Conservation (phyloP, 2,329 filamentous ascomycete species). For the Myriosclerotinia curreyana region DNA sequence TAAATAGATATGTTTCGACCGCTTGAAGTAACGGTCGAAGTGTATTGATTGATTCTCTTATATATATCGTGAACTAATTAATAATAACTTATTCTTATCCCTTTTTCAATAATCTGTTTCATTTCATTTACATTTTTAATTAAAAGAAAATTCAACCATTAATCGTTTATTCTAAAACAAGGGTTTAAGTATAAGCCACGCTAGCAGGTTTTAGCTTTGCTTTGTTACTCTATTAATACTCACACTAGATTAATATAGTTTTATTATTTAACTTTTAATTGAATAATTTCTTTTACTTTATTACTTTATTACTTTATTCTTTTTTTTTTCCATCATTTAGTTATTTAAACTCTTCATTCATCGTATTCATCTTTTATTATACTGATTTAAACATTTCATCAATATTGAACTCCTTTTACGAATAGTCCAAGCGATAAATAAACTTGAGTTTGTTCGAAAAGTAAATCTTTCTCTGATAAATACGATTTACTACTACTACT, state of each 20-base stretch:
- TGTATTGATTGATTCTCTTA: too few relatives aligned
- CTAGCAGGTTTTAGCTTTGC: conserved; percentile 16
- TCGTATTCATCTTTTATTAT: background rate
- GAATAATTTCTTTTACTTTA: background rate
- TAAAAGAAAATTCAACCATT: background rate
- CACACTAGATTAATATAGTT: background rate
- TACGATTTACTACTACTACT: background rate
- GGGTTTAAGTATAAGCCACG: background rate
- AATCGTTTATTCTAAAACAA: background rate
- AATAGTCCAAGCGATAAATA: too few relatives aligned
- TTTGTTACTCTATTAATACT: conserved; percentile 10
- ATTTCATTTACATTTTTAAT: background rate
- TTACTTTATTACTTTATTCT: background rate
- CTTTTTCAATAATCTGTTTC: background rate
- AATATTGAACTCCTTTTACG: too few relatives aligned
- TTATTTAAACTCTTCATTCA: background rate
- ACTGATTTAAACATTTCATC: too few relatives aligned
- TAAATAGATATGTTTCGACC: too few relatives aligned
- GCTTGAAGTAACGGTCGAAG: too few relatives aligned
- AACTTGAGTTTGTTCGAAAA: too few relatives aligned
- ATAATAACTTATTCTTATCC: too few relatives aligned
- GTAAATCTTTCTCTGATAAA: background rate
- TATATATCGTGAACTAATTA: too few relatives aligned
- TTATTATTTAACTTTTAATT: background rate
- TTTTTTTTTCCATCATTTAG: background rate